Evolutionary conservation across 148 eudicot species (phyloP).

Genomic region (Fagopyrum homotropicum): DNA sequence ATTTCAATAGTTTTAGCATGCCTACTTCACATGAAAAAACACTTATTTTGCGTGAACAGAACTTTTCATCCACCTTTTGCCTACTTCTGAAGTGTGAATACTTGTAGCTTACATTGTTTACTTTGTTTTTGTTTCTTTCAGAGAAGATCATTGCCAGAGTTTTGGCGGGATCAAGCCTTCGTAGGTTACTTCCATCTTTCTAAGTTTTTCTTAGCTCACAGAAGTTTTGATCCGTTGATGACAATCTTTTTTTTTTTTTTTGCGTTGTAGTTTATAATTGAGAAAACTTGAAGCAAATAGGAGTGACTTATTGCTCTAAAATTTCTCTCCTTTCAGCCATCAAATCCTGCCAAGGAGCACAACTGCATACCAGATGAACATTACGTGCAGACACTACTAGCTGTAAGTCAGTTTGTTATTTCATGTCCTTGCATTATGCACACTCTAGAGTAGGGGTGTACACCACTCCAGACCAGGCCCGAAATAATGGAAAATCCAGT

Average conservation of each 20-base stretch:
- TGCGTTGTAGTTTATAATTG: background rate
- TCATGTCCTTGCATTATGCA: background rate
- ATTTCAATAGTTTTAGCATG: background rate
- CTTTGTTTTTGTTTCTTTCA: slow-evolving; percentile 18
- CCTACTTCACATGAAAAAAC: background rate
- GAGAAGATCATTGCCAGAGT: slow-evolving; percentile 87
- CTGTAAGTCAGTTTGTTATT: slow-evolving; percentile 48
- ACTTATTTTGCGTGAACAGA: background rate
- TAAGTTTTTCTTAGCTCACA: background rate
- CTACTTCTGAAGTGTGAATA: background rate
- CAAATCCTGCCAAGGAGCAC: slow-evolving; percentile 68
- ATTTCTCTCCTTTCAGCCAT: slow-evolving; percentile 49
- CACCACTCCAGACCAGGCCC: too few relatives aligned
- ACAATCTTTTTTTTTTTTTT: too few relatives aligned
- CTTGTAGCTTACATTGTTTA: slow-evolving; percentile 5
- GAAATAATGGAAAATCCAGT: too few relatives aligned
- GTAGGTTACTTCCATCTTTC: slow-evolving; percentile 34
- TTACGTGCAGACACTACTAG: slow-evolving; percentile 76
- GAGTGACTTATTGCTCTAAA: background rate
- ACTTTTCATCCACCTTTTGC: background rate
- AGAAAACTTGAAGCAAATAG: background rate
- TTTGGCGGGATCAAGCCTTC: slow-evolving; percentile 78
- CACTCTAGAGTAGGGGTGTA: background rate
- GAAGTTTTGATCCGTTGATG: background rate
- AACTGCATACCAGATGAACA: slow-evolving; percentile 99